Evolutionary conservation across 345 rosid species (phyloP), one percentile per base, ranked within the genome.

Genomic region (Sisymbrium irio): DNA sequence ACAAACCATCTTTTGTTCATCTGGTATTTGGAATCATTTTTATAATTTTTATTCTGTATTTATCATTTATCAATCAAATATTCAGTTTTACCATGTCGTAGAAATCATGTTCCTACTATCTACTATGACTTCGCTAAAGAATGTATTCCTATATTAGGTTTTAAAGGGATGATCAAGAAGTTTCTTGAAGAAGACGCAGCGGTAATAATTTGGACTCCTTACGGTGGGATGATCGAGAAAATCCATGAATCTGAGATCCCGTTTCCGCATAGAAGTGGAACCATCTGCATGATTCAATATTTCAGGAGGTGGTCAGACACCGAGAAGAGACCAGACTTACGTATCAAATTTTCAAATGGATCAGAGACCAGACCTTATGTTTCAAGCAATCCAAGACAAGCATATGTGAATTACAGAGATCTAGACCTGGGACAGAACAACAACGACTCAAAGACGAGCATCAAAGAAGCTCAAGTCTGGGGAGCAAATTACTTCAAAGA

Each of bases 381-480:
- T 12, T 83, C 88, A 12, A 81, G 59, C 39, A 56, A 74, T n/a
- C 90, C 90, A 0, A 73, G 96, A 47, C 62, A 27, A 3, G 83
- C 93, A 2, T 91, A 84, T 40, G 77, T 87, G 20, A 89, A 91
- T 42, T 91, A 91, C 46, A 82, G 86, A 50, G 97, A 90, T 68
- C 81, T 87, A 18, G 97, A 89, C 66, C 4, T 87, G 28, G 97
- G 96, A 0, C 53, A 45, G 73, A 85, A 85, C 65, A 70, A 32
- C 22, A 67, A 72, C 27, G 61, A 61, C 55, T 20, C 81, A 1
- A 49, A 66, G 14, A 1, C 2, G 0, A 77, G 80, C 73, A 83
- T 62, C n/a, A n/a, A n/a, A n/a, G n/a, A n/a, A 45, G 89, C 86
- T 25, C 76, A 75, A 22, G 55, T 12, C 3, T 89, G 87, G 59